These are phyloP conservation scores for Geotrichum candidum DNA, from an alignment of 1,139 yeast species.

Conservation along the genomic window DNA sequence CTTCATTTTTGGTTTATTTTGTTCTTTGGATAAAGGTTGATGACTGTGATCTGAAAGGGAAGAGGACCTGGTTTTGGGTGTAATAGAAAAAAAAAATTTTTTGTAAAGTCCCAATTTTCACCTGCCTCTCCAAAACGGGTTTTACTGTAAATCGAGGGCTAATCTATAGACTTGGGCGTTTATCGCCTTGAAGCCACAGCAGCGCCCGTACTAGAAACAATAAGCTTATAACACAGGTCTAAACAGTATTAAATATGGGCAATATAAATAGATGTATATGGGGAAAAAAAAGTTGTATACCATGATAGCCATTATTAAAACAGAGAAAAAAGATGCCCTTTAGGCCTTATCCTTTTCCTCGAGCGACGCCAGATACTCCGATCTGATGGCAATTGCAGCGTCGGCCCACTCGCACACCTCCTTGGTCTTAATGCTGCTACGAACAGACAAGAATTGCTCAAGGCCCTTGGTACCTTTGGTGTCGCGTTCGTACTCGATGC, in stretches of 20 bases:
- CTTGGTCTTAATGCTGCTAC: constrained; percentile 58
- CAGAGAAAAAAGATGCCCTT: not conserved
- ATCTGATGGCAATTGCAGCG: constrained; percentile 56
- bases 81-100: not conserved
- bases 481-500: constrained; percentile 76
- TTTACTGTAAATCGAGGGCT: no score
- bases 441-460: constrained; percentile 63
- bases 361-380: constrained; percentile 37
- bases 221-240: no score
- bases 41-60: not conserved
- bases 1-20: constrained; percentile 28
- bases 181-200: no score
- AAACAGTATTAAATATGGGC: no score
- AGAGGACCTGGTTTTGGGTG: not conserved
- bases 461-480: constrained; percentile 52
- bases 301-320: not conserved
- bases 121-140: no score
- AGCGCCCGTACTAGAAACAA: no score
- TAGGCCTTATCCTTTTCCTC: not conserved
- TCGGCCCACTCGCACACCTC: constrained; percentile 71
- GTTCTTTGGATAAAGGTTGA: not conserved
- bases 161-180: no score
- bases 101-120: not conserved
- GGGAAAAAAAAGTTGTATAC: not conserved
- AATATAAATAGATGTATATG: not conserved